Evolutionary conservation across 352 stramenopile genomes (phyloP).

Genomic region (Blastocystis sp.): DNA sequence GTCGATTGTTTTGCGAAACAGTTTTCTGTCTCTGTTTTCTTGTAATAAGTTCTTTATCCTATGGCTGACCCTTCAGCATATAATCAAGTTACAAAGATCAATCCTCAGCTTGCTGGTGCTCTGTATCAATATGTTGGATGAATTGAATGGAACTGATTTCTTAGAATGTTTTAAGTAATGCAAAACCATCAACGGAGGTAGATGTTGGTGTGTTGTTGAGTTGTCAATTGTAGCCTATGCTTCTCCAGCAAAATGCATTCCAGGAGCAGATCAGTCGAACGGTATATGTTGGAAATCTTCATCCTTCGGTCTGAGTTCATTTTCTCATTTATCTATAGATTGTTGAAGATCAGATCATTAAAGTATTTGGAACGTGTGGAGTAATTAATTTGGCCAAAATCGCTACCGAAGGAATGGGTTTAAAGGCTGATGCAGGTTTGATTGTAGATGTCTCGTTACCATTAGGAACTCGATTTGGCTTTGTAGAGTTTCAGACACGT

Average conservation of each 20-base stretch:
- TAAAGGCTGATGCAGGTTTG: constrained; percentile 56
- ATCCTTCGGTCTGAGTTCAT: background rate
- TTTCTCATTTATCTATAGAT: constrained; percentile 14
- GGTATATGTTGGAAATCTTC: constrained; percentile 54
- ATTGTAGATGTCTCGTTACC: background rate
- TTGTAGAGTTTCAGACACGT: constrained; percentile 59
- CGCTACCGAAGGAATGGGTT: constrained; percentile 46
- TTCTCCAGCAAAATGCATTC: constrained; percentile 46
- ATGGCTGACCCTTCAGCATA: constrained; percentile 59
- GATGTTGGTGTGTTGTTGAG: background rate
- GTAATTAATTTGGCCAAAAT: constrained; percentile 61
- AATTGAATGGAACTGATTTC: background rate
- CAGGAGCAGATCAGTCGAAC: constrained; percentile 61
- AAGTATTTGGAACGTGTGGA: constrained; percentile 51
- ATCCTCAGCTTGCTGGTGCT: constrained; percentile 35
- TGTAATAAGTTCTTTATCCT: background rate
- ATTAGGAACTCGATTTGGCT: constrained; percentile 57
- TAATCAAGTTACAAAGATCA: constrained; percentile 49
- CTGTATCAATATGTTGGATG: constrained; percentile 47
- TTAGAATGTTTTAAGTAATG: constrained; percentile 48
- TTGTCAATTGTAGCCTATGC: constrained; percentile 26
- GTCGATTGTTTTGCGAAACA: background rate
- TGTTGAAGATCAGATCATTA: constrained; percentile 40
- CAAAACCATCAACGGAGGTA: constrained; percentile 8
- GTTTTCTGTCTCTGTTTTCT: background rate